Evolutionary conservation across 352 stramenopile species (phyloP).

Genomic region (Phytophthora pistaciae): DNA sequence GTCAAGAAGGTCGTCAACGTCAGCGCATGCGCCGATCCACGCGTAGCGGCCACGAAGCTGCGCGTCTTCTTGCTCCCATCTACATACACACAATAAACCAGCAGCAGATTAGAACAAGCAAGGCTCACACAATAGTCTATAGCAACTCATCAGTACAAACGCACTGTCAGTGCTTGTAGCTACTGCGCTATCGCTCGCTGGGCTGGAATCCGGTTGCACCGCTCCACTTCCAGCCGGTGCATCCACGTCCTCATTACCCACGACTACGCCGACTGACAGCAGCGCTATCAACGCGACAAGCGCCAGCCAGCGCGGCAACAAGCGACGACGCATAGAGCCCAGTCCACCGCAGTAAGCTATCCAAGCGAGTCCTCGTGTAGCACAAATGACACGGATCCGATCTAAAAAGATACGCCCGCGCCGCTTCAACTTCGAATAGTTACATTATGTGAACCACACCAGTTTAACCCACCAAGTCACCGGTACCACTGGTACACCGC

Average conservation of each 20-base stretch:
- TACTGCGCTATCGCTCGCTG: background rate
- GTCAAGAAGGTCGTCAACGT: conserved; percentile 82
- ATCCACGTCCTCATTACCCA: conserved; percentile 5
- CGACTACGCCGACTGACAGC: conserved; percentile 5
- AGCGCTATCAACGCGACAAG: conserved; percentile 5
- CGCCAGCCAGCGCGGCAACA: background rate
- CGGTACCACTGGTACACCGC: too few species aligned
- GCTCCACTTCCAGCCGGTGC: background rate
- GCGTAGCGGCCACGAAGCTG: conserved; percentile 63
- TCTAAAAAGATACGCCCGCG: conserved; percentile 12
- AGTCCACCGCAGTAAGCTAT: background rate
- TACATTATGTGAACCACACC: too few species aligned
- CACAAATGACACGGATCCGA: conserved; percentile 9
- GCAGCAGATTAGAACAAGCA: background rate
- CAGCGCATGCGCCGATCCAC: conserved; percentile 51
- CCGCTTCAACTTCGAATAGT: conserved; percentile 16
- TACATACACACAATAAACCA: background rate
- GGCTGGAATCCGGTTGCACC: background rate
- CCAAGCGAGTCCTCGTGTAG: background rate
- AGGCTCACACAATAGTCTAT: background rate
- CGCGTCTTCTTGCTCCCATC: conserved; percentile 30
- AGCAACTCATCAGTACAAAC: background rate
- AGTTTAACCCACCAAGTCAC: too few species aligned
- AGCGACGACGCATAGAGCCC: background rate
- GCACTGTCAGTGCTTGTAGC: conserved; percentile 7